Conservation (phyloP, 768 basidiomycete species). For the Trametopsis cervina region DNA sequence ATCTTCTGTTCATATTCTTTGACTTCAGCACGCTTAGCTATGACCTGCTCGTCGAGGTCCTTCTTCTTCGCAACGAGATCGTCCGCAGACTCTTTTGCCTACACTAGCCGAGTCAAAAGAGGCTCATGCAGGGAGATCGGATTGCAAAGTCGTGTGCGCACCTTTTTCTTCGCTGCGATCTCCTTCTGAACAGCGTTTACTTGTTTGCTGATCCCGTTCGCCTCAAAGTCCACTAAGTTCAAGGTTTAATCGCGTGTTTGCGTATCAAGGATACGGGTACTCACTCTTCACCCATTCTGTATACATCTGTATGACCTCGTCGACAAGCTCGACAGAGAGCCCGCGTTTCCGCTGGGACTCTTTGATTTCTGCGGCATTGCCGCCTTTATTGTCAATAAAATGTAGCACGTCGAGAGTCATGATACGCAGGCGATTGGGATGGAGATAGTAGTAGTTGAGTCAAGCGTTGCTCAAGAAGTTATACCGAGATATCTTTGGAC, state of each 20-base stretch:
- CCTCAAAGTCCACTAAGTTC: conserved; percentile 78
- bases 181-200: conserved; percentile 92
- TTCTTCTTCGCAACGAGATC: conserved; percentile 83
- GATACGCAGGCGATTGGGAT: no score
- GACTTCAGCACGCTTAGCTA: conserved; percentile 66
- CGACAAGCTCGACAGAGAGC: conserved; percentile 84
- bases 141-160: conserved; percentile 24
- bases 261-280: conserved; percentile 26
- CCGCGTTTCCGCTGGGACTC: conserved; percentile 92
- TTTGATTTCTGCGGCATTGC: conserved; percentile 82
- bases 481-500: no score
- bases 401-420: conserved; percentile 82
- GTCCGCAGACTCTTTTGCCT: conserved; percentile 91
- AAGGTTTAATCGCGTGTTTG: neutral
- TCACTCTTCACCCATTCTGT: conserved; percentile 89
- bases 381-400: conserved; percentile 86
- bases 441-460: no score
- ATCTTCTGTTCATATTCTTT: conserved; percentile 73
- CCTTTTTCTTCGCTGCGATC: conserved; percentile 93
- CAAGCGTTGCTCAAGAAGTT: no score
- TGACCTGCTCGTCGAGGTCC: conserved; percentile 75
- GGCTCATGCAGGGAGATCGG: neutral
- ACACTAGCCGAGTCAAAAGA: neutral
- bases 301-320: conserved; percentile 91
- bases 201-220: conserved; percentile 69